phyloP scores from a whole-genome alignment of 208 protist genomes.

The Crithidia mellificae region DNA sequence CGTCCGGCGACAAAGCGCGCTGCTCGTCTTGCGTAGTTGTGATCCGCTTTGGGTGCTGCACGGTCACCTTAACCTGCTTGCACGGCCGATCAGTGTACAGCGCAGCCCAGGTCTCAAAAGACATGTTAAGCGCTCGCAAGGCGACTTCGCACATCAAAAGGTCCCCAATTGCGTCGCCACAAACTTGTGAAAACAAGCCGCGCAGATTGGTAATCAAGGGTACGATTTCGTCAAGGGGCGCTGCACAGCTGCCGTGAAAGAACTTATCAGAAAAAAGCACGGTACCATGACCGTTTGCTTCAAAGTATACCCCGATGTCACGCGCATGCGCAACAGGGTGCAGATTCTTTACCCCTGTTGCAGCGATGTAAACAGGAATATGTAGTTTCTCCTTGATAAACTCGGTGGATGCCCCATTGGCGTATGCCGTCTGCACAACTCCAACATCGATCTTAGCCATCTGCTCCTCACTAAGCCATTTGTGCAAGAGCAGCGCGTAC shows the following conservation, averaged over 20 bases:
- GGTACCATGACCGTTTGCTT: constrained; percentile 96
- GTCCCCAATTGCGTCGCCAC: constrained; percentile 88
- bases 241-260: not conserved
- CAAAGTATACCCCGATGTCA: constrained; percentile 96
- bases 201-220: constrained; percentile 12
- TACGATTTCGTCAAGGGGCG: too few relatives aligned
- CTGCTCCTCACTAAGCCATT: constrained; percentile 46
- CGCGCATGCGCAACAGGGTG: constrained; percentile 87
- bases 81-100: constrained; percentile 72
- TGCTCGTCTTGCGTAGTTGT: constrained; percentile 78
- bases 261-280: constrained; percentile 70
- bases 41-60: constrained; percentile 57
- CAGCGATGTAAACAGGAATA: constrained; percentile 53
- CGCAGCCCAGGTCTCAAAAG: constrained; percentile 42
- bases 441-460: constrained; percentile 55
- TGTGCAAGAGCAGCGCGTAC: constrained; percentile 58
- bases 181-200: constrained; percentile 73
- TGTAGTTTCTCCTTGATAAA: constrained; percentile 69
- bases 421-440: constrained; percentile 96
- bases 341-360: constrained; percentile 94
- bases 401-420: constrained; percentile 91
- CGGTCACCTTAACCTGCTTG: constrained; percentile 56
- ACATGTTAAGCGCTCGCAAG: constrained; percentile 43
- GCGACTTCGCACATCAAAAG: constrained; percentile 76
- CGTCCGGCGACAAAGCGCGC: constrained; percentile 49